phyloP scores from a whole-genome alignment of 2,329 filamentous ascomycete genomes.

The Penicillium sp. region DNA sequence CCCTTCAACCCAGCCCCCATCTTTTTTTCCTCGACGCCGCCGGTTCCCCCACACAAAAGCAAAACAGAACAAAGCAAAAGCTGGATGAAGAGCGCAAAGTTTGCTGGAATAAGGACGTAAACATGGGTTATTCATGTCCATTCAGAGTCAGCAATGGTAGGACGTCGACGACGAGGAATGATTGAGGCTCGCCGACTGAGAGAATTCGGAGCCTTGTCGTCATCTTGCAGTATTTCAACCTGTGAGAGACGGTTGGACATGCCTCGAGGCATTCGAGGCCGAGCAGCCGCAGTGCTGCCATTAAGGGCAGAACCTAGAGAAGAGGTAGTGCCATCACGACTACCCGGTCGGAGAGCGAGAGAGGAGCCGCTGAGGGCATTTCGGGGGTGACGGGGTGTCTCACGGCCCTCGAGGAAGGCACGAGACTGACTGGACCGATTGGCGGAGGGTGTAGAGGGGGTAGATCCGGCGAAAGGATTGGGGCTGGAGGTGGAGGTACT shows the following conservation, averaged over 20 bases:
- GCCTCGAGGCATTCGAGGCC: conserved; percentile 43
- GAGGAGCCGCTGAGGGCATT: conserved; percentile 44
- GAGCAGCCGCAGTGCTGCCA: conserved; percentile 36
- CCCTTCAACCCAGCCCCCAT: conserved; percentile 16
- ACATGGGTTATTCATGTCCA: conserved; percentile 33
- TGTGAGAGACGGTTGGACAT: conserved; percentile 43
- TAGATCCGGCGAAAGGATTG: conserved; percentile 41
- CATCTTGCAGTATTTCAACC: conserved; percentile 41
- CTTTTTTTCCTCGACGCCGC: conserved; percentile 19
- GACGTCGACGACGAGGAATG: conserved; percentile 43
- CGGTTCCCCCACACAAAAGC: conserved; percentile 10
- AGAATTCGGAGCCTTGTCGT: conserved; percentile 43
- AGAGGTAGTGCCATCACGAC: conserved; percentile 46
- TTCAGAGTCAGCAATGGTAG: conserved; percentile 43
- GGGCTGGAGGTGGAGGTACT: conserved; percentile 46
- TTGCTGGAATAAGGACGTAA: background rate
- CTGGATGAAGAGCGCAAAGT: conserved; percentile 13
- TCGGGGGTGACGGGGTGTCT: conserved; percentile 45
- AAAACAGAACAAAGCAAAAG: conserved; percentile 10
- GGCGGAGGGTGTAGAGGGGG: conserved; percentile 46
- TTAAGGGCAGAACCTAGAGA: conserved; percentile 35
- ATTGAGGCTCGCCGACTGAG: conserved; percentile 40
- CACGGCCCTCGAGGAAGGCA: conserved; percentile 44
- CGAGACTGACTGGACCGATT: conserved; percentile 43
- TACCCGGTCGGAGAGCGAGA: conserved; percentile 44